Evolutionary conservation across 257 asterid species (phyloP).

Genomic region (Verbascum thapsus): DNA sequence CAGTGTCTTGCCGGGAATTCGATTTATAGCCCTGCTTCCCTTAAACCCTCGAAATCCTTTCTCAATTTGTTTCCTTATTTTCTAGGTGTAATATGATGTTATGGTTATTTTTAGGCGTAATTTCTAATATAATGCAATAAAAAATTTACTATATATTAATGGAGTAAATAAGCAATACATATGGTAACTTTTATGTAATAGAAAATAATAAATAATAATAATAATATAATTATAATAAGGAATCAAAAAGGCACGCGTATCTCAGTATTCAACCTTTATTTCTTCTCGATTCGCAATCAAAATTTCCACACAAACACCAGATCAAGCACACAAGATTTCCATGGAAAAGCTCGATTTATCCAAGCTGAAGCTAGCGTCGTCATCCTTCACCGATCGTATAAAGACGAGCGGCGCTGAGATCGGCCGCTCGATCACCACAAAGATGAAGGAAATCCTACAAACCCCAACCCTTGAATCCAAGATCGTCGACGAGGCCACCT

Average conservation of each 20-base stretch:
- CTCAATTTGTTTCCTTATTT: no score
- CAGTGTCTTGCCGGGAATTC: slow-evolving; percentile 7
- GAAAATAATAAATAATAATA: not conserved
- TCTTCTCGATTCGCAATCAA: slow-evolving; percentile 14
- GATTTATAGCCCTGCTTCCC: slow-evolving; percentile 1
- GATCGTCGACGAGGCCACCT: slow-evolving; percentile 85
- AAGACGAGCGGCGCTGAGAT: slow-evolving; percentile 77
- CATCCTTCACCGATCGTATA: slow-evolving; percentile 74
- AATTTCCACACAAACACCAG: not conserved
- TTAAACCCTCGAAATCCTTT: slow-evolving; percentile 33
- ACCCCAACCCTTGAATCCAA: slow-evolving; percentile 86
- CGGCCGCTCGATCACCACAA: slow-evolving; percentile 75
- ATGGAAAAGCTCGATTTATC: slow-evolving; percentile 74
- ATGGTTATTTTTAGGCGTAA: no score
- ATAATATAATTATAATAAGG: not conserved
- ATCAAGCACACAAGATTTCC: not conserved
- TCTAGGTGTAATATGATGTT: no score
- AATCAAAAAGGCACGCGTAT: slow-evolving; percentile 37
- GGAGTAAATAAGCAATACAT: no score
- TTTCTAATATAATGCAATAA: no score
- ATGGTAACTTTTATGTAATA: no score
- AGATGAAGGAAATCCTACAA: slow-evolving; percentile 77
- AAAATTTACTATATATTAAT: no score
- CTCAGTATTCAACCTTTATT: slow-evolving; percentile 17
- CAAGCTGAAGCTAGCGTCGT: slow-evolving; percentile 77